A percentile compares a stretch with the other conserved stretches of the same genome.
Conservation (phyloP, 1,284 basidiomycete genomes). For the Pseudozyma sp. region DNA sequence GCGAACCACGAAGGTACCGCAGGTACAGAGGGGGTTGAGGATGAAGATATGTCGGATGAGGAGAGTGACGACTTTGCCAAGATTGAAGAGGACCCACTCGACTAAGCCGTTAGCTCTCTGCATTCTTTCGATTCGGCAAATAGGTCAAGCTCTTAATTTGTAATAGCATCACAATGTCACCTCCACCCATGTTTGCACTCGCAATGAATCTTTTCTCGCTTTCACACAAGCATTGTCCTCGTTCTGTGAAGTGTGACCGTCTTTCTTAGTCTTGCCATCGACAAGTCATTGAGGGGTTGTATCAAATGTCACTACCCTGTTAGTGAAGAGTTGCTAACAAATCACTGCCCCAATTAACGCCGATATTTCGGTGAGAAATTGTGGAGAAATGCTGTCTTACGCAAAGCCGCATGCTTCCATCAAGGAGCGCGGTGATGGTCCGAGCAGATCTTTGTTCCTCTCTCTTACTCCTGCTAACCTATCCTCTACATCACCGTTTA, state of each 20-base stretch:
- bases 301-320: too few species aligned
- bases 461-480: background rate
- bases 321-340: too few species aligned
- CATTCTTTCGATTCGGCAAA: background rate
- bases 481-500: background rate
- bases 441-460: slow-evolving; percentile 2
- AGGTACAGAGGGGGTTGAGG: slow-evolving; percentile 40
- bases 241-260: too few species aligned
- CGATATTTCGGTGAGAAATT: background rate
- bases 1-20: slow-evolving; percentile 79
- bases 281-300: too few species aligned
- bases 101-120: slow-evolving; percentile 16
- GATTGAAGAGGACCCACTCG: slow-evolving; percentile 57
- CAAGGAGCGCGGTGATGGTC: slow-evolving; percentile 16
- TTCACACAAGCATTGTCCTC: too few species aligned
- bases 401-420: slow-evolving; percentile 15
- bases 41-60: slow-evolving; percentile 62
- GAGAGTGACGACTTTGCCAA: slow-evolving; percentile 54
- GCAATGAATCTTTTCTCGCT: too few species aligned
- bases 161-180: background rate
- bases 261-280: too few species aligned
- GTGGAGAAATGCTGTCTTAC: slow-evolving; percentile 7
- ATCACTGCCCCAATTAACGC: too few species aligned
- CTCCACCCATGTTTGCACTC: too few species aligned
- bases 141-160: too few species aligned